Evolutionary conservation across 1,284 basidiomycete species (phyloP), one percentile per base, ranked within the genome.

Genomic region (Limonomyces culmigenus): DNA sequence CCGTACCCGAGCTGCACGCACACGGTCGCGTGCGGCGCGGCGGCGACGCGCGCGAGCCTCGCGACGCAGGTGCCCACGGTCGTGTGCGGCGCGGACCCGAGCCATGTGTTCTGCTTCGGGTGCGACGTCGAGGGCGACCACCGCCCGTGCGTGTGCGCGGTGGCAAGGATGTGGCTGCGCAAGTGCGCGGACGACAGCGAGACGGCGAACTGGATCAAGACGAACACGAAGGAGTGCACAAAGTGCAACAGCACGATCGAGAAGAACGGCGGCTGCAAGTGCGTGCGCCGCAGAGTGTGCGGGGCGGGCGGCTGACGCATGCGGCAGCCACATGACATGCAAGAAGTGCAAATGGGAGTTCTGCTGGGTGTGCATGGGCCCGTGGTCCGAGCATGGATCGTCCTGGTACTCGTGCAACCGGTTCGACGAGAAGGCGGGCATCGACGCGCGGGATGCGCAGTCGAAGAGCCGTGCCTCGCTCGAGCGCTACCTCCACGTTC

Each of bases 61-160:
- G 67, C 76, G 40, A 74, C 74, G 13, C 60, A 89, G 34, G 88
- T 97, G 1, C 93, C 93, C 1, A 92, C 77, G 19, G 93, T 98
- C 2, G 66, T 66, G 15, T 99, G 93, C 53, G 74, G 74, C 17
- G 70, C 70, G 8, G 30, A n/a, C 25, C n/a, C n/a, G n/a, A n/a
- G 23, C 1, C 59, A 72, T 39, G 47, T 53, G 1, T 69, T 74
- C 47, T 72, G 70, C 49, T 72, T 71, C 43, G 67, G 69, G 0
- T 72, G 69, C 41, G 65, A 63, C 2, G 49, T 63, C 38, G 55
- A 59, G 34, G 58, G 51, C 25, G 65, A 70, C 38, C 74, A 79
- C 47, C 62, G 68, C n/a, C 74, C 75, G 0, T 63, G 70, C 31
- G 57, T 70, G 21, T 79, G 74, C 53, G 59, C 60, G 38, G 59